Evolutionary conservation across 1,139 yeast species (phyloP), one percentile per base, ranked within the genome.

Genomic region (Saccharomyces hybrid): DNA sequence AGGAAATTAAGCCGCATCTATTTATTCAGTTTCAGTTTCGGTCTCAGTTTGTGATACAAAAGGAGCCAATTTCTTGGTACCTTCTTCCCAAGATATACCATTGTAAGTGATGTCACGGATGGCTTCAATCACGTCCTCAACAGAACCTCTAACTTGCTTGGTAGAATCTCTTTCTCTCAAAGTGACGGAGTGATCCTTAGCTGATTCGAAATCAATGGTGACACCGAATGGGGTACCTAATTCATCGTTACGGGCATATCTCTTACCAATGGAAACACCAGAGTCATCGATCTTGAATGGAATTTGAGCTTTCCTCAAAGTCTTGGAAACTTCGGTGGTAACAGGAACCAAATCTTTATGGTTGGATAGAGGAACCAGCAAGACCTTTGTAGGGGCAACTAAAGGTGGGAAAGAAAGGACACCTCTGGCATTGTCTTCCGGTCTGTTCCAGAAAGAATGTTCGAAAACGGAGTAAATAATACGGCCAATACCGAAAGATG

Each of bases 401-500:
- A 85, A 73, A 55, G 99, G 98, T 62, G 95, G 95, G 78, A 95
- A 87, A 9, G 98, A 89, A 63, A 95, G 79, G 23, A 89, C 96
- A 56, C 88, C 85, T 74, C 99, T 89, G 62, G 93, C 95, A 53
- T 84, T 77, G 69, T 90, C 96, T 69, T 87, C 96, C 29, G 95
- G 88, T 76, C 99, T 86, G 56, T 87, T 75, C 96, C 97, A 95
- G 84, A 85, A 95, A 57, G 82, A 81, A 74, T 95, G 99, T 77
- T 95, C 99, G 69, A 91, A 86, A 62, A 93, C 75, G 49, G 96
- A 81, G 76, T 95, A 95, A 62, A 95, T 78, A 70, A 95, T 89
- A 78, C 99, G 93, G 59, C 99, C 99, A 70, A 95, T 88, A 81
- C 99, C 99, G 68, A 95, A 95, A 6, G 99, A 95, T 60, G 99